These are phyloP conservation scores for Senna siamea DNA, from an alignment of 306 rosid genomes.

Conservation along the genomic window DNA sequence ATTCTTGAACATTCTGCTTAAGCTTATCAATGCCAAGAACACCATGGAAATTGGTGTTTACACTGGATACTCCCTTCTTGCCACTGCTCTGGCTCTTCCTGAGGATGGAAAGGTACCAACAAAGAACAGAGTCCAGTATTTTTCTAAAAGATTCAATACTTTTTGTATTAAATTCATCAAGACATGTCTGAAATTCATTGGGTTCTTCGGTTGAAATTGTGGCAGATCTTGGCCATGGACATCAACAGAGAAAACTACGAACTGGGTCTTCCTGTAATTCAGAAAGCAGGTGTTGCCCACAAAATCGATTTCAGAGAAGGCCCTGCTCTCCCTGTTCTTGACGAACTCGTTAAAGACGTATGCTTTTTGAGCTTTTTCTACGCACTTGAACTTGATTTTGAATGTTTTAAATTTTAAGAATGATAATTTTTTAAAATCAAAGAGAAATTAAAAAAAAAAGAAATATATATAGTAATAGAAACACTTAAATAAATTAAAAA, in stretches of 20 bases:
- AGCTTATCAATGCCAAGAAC: constrained; percentile 89
- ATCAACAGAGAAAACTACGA: constrained; percentile 87
- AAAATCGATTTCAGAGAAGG: constrained; percentile 95
- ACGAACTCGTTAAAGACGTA: constrained; percentile 70
- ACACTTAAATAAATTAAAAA: no score
- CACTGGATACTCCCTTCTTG: constrained; percentile 94
- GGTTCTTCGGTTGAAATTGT: constrained; percentile 14
- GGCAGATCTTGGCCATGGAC: constrained; percentile 93
- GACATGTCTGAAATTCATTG: background rate
- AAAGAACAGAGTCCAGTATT: background rate
- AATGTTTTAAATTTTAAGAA: no score
- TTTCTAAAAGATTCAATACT: background rate
- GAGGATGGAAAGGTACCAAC: constrained; percentile 87
- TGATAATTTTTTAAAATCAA: no score
- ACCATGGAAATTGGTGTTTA: constrained; percentile 97
- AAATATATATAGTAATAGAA: no score
- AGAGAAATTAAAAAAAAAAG: no score
- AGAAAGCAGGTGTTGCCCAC: constrained; percentile 86
- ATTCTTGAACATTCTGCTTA: constrained; percentile 85
- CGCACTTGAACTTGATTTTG: no score
- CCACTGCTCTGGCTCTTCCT: constrained; percentile 93
- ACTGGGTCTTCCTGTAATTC: constrained; percentile 72
- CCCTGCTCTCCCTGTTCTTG: constrained; percentile 94
- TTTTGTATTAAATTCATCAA: background rate
- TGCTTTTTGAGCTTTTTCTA: background rate